Evolutionary conservation across 768 basidiomycete genomes (phyloP).

Genomic region (Calocybe gangraenosa): DNA sequence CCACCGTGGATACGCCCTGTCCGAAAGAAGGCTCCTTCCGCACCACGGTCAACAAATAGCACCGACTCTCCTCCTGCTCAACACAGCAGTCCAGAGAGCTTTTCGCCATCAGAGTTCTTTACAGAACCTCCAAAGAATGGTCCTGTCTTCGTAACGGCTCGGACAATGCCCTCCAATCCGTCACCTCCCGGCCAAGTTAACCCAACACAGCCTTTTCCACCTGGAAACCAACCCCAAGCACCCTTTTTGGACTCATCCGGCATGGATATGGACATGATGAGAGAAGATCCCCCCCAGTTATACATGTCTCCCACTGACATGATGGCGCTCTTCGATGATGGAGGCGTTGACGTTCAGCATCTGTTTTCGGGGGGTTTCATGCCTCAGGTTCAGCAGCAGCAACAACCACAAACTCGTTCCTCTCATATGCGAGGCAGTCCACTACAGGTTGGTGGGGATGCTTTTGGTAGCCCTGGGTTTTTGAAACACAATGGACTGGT

Average conservation of each 20-base stretch:
- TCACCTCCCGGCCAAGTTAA: conserved; percentile 6
- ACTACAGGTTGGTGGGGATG: conserved; percentile 12
- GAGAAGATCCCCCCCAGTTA: conserved; percentile 39
- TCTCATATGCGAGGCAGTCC: conserved; percentile 9
- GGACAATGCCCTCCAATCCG: conserved; percentile 10
- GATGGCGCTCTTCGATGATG: conserved; percentile 57
- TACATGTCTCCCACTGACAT: conserved; percentile 59
- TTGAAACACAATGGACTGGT: conserved; percentile 32
- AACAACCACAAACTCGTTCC: conserved; percentile 2
- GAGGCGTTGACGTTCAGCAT: conserved; percentile 33
- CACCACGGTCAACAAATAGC: conserved; percentile 39
- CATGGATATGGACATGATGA: conserved; percentile 41
- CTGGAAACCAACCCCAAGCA: conserved; percentile 15
- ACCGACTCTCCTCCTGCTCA: conserved; percentile 43
- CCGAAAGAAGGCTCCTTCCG: conserved; percentile 64
- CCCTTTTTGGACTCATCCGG: conserved; percentile 33
- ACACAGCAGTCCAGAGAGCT: conserved; percentile 60
- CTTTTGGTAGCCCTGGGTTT: conserved; percentile 26
- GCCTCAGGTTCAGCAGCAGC: conserved; percentile 11
- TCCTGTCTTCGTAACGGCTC: conserved; percentile 18
- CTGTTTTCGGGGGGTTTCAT: conserved; percentile 25
- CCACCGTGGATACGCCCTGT: conserved; percentile 90
- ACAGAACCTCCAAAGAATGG: conserved; percentile 39
- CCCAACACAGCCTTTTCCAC: conserved; percentile 9
- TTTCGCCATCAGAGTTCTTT: conserved; percentile 64